phyloP scores from a whole-genome alignment of 305 asterid genomes.

The Fraxinus velutina region DNA sequence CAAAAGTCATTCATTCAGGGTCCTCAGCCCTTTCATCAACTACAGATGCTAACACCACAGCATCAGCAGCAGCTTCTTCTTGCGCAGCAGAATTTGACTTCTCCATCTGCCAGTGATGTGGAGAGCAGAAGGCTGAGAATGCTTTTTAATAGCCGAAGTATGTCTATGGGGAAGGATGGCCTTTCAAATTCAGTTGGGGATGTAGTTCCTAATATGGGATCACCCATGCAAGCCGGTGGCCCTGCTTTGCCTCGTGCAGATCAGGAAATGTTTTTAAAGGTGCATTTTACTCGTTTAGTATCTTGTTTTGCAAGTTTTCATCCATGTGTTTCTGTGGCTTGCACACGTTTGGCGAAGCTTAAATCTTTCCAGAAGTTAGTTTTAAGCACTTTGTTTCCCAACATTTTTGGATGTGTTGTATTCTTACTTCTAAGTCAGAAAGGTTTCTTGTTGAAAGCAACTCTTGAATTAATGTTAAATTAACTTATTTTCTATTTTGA shows the following conservation, averaged over 20 bases:
- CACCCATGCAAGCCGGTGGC: slow-evolving; percentile 79
- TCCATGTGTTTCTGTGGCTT: not conserved
- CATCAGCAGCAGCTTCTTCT: slow-evolving; percentile 95
- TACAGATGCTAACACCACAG: slow-evolving; percentile 92
- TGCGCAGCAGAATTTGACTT: slow-evolving; percentile 87
- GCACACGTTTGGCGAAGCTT: not conserved
- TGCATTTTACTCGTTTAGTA: slow-evolving; percentile 21
- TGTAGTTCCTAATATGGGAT: slow-evolving; percentile 71
- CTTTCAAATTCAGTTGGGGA: slow-evolving; percentile 82
- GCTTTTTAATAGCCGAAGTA: slow-evolving; percentile 74
- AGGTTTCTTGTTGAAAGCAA: not conserved
- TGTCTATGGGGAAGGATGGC: slow-evolving; percentile 89
- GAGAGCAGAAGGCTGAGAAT: slow-evolving; percentile 89
- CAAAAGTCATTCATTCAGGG: slow-evolving; percentile 93
- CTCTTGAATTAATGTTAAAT: not conserved
- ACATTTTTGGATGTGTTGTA: not conserved
- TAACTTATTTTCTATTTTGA: not conserved
- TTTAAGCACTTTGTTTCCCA: not conserved
- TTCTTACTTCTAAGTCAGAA: not conserved
- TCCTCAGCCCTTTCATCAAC: slow-evolving; percentile 83
- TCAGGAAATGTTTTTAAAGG: slow-evolving; percentile 82
- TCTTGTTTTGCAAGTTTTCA: not conserved
- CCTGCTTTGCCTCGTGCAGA: slow-evolving; percentile 78
- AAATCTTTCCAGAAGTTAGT: not conserved
- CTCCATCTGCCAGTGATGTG: slow-evolving; percentile 72